A percentile compares a stretch with the other conserved stretches of the same genome.
Conservation (phyloP, 129 eudicot genomes). For the Flaveria bidentis region DNA sequence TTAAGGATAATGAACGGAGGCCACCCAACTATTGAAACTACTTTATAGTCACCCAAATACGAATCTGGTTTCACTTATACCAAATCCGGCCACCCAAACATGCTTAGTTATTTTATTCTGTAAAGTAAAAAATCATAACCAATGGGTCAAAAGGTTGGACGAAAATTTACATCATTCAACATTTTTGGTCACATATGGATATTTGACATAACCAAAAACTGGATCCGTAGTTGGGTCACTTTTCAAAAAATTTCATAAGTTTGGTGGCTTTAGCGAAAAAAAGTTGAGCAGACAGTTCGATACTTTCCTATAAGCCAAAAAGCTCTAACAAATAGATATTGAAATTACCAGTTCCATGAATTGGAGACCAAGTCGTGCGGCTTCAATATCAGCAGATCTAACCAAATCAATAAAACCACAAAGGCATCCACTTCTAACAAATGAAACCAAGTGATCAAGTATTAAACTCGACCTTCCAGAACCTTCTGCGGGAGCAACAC, state of each 20-base stretch:
- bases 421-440: slow-evolving; percentile 79
- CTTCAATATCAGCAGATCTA: slow-evolving; percentile 96
- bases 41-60: too few relatives aligned
- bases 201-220: too few relatives aligned
- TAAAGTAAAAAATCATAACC: too few relatives aligned
- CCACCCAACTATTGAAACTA: too few relatives aligned
- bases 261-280: not conserved
- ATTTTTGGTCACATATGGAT: too few relatives aligned
- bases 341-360: slow-evolving; percentile 80
- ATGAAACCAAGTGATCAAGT: slow-evolving; percentile 80
- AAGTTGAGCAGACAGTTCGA: not conserved
- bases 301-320: not conserved
- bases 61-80: too few relatives aligned
- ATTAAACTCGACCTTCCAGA: slow-evolving; percentile 69
- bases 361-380: slow-evolving; percentile 90
- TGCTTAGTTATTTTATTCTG: too few relatives aligned
- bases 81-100: too few relatives aligned
- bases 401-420: slow-evolving; percentile 80
- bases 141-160: too few relatives aligned
- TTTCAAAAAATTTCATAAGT: not conserved
- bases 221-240: too few relatives aligned
- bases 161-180: too few relatives aligned
- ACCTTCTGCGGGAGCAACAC: slow-evolving; percentile 82
- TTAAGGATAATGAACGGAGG: too few relatives aligned
- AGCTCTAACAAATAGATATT: not conserved